phyloP scores from a whole-genome alignment of 2,329 filamentous ascomycete species.

The Botryosphaeria dothidea region DNA sequence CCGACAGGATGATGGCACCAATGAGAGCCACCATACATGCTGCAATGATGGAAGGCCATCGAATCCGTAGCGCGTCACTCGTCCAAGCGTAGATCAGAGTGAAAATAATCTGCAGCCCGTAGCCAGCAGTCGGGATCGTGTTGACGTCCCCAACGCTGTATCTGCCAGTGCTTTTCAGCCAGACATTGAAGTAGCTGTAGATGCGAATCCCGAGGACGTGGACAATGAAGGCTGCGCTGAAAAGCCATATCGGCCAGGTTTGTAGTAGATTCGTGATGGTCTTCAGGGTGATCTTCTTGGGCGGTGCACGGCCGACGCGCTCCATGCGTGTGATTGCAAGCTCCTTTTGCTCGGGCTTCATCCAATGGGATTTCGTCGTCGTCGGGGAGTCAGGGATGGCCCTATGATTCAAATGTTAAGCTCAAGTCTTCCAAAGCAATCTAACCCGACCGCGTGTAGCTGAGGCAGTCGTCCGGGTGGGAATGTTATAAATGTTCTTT shows the following conservation, averaged over 20 bases:
- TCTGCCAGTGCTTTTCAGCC: conserved; percentile 18
- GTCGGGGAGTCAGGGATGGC: conserved; percentile 14
- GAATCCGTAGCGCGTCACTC: conserved; percentile 23
- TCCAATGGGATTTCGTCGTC: conserved; percentile 17
- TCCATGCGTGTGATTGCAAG: conserved; percentile 17
- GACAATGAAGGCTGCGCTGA: conserved; percentile 18
- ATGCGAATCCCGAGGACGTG: conserved; percentile 20
- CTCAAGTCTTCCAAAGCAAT: not conserved
- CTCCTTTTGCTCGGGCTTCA: conserved; percentile 7
- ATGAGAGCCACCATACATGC: conserved; percentile 31
- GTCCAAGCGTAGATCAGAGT: conserved; percentile 24
- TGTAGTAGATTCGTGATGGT: not conserved
- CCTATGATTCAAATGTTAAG: not conserved
- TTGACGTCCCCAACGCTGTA: conserved; percentile 19
- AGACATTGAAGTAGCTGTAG: conserved; percentile 22
- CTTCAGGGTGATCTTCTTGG: not conserved
- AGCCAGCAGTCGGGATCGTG: conserved; percentile 19
- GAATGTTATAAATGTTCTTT: no score
- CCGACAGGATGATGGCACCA: conserved; percentile 37
- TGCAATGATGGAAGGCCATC: conserved; percentile 25
- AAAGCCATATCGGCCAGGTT: conserved; percentile 13
- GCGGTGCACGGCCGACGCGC: not conserved
- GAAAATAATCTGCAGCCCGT: conserved; percentile 20
- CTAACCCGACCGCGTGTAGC: no score
- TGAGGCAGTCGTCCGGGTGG: no score